These are phyloP conservation scores for Fusarium sp. DNA, from an alignment of 2,329 filamentous ascomycete genomes.

Conservation along the genomic window DNA sequence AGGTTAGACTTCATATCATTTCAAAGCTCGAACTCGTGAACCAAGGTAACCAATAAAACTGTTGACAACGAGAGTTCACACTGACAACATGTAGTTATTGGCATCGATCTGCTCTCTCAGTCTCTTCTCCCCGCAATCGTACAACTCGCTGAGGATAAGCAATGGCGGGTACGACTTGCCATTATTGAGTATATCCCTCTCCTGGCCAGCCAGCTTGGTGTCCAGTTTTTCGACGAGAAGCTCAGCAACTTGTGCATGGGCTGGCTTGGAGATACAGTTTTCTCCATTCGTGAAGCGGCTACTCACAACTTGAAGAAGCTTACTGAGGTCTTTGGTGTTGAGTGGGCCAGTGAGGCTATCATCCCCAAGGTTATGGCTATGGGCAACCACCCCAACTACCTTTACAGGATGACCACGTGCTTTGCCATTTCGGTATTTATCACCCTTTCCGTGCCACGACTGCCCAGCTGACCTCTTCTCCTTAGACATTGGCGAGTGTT, in stretches of 20 bases:
- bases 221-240: slow-evolving; percentile 99
- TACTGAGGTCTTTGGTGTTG: slow-evolving; percentile 97
- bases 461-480: slow-evolving; percentile 41
- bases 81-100: slow-evolving; percentile 77
- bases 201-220: slow-evolving; percentile 92
- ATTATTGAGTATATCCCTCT: slow-evolving; percentile 99
- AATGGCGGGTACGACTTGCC: slow-evolving; percentile 96
- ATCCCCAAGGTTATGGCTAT: slow-evolving; percentile 99
- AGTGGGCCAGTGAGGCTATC: slow-evolving; percentile 96
- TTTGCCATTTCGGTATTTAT: slow-evolving; percentile 93
- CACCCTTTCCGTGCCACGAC: neutral
- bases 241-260: slow-evolving; percentile 96
- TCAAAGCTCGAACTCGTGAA: slow-evolving; percentile 99
- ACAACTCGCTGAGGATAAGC: slow-evolving; percentile 97
- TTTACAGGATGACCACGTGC: slow-evolving; percentile 99
- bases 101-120: slow-evolving; percentile 95
- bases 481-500: slow-evolving; percentile 89
- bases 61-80: neutral
- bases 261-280: slow-evolving; percentile 98
- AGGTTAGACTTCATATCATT: slow-evolving; percentile 98
- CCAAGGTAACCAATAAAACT: slow-evolving; percentile 71
- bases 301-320: slow-evolving; percentile 98
- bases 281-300: slow-evolving; percentile 97
- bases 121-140: slow-evolving; percentile 97
- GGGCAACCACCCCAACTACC: slow-evolving; percentile 98